These are phyloP conservation scores for Huntiella omanensis DNA, from an alignment of 2,329 filamentous ascomycete genomes.

Conservation along the genomic window DNA sequence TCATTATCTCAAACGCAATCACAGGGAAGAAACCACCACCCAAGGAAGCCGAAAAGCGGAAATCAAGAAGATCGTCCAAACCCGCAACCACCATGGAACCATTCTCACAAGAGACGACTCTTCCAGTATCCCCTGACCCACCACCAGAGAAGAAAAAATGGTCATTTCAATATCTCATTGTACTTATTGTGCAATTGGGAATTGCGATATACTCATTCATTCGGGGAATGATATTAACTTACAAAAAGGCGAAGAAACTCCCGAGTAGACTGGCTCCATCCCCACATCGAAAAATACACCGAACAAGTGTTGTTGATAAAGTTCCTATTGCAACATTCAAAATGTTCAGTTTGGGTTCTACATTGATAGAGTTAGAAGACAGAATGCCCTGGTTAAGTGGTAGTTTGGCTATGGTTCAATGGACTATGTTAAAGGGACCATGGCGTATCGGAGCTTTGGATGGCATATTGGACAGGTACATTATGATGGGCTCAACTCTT, in stretches of 20 bases:
- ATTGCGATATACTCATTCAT: slow-evolving; percentile 40
- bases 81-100: background rate
- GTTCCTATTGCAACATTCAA: slow-evolving; percentile 59
- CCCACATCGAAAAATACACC: slow-evolving; percentile 1
- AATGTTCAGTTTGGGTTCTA: slow-evolving; percentile 54
- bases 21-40: slow-evolving; percentile 14
- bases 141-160: slow-evolving; percentile 14
- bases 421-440: slow-evolving; percentile 53
- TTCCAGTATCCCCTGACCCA: background rate
- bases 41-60: slow-evolving; percentile 3
- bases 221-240: slow-evolving; percentile 36
- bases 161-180: slow-evolving; percentile 31
- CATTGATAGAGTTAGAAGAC: slow-evolving; percentile 50
- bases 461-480: slow-evolving; percentile 81
- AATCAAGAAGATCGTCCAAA: slow-evolving; percentile 5
- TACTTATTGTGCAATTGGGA: slow-evolving; percentile 34
- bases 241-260: slow-evolving; percentile 14
- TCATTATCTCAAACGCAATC: slow-evolving; percentile 40
- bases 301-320: slow-evolving; percentile 17
- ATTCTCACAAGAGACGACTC: background rate
- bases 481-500: slow-evolving; percentile 1
- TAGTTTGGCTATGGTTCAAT: slow-evolving; percentile 55
- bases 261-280: slow-evolving; percentile 12
- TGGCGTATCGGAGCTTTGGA: slow-evolving; percentile 57
- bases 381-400: slow-evolving; percentile 88